A percentile compares a stretch with the other conserved stretches of the same genome.
Evolutionary conservation across 345 rosid species (phyloP).

Genomic region (Brassica cretica): DNA sequence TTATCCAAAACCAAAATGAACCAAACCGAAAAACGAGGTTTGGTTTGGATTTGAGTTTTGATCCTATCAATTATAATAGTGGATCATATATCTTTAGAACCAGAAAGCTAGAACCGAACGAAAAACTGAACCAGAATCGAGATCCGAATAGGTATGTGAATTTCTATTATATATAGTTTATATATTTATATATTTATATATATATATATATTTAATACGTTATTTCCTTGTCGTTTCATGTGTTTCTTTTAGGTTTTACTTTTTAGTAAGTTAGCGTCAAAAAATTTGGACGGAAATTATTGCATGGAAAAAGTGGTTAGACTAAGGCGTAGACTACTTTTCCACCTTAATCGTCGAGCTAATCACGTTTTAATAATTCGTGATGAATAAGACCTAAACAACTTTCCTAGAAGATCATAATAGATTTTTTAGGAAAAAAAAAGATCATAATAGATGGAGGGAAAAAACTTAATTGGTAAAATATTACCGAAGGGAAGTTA

Average conservation of each 20-base stretch:
- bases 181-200: no score
- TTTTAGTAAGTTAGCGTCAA: background rate
- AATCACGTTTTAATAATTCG: constrained; percentile 27
- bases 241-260: background rate
- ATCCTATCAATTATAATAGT: no score
- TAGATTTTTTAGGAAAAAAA: background rate
- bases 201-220: background rate
- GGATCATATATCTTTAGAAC: no score
- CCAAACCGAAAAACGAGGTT: no score
- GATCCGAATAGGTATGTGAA: no score
- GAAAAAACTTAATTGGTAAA: background rate
- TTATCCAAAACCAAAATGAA: no score
- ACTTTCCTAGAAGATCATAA: constrained; percentile 22
- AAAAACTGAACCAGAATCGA: no score
- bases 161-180: no score
- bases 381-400: background rate
- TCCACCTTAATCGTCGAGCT: constrained; percentile 32
- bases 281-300: constrained; percentile 25
- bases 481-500: constrained; percentile 25
- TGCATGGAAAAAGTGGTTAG: constrained; percentile 36
- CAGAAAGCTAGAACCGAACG: no score
- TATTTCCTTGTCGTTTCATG: constrained; percentile 14
- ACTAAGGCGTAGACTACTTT: constrained; percentile 6
- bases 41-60: no score
- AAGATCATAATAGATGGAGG: background rate